Evolutionary conservation across 768 basidiomycete genomes (phyloP), one percentile per base, ranked within the genome.

Genomic region (Filobasidium floriforme): DNA sequence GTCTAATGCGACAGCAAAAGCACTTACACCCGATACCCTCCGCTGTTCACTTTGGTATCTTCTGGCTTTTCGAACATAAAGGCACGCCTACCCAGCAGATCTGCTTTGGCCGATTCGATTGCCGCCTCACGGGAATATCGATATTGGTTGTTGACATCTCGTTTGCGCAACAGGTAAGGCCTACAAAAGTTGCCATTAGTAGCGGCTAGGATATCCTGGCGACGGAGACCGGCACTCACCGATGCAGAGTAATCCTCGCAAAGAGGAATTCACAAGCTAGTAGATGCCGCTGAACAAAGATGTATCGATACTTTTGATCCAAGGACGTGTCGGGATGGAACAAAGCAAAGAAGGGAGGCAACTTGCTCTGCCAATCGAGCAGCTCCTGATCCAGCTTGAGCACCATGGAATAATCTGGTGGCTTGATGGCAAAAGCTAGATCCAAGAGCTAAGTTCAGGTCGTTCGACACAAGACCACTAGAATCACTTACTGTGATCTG

Each of bases 231-330:
- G 2, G n/a, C 12, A 70, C 72, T 55, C 43, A 73, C 72, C 76
- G 59, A 65, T 79, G 78, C n/a, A 80, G 67, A 1, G 75, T 76
- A 66, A 80, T 77, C 14, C 79, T 52, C 4, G 77, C 75, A 54
- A 79, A 79, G 61, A 71, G 77, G 75, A 77, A 80, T 66, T 79
- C 79, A 65, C 76, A 74, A 19, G 77, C 77, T 15, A 80, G 70
- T 52, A 80, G 66, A 71, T 79, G 77, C 10, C 79, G 68, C 59
- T 80, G 79, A 18, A 80, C 78, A 32, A 79, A 76, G 19, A 80
- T 66, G 68, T 76, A 80, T 37, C 75, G 74, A 66, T 78, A 72
- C 26, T 75, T 70, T 12, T 63, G 61, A 61, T 79, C 79, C 41
- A 77, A 65, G 32, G 71, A 73, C 6, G 72, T 75, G 64, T 79